Evolutionary conservation across 768 basidiomycete species (phyloP), one percentile per base, ranked within the genome.

Genomic region (Macrolepiota dolichaula): DNA sequence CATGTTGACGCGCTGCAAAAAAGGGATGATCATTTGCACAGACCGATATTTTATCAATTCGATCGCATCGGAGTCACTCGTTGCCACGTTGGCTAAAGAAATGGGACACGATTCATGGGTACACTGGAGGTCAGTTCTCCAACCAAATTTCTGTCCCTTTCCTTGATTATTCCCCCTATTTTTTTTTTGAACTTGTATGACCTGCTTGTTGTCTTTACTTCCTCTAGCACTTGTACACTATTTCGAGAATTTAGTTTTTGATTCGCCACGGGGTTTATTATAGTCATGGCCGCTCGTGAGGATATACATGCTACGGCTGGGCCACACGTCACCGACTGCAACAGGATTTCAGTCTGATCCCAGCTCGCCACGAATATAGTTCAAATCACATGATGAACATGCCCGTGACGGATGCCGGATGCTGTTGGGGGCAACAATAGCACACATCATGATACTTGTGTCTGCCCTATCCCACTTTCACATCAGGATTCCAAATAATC

Each of bases 1-100:
- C 57, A 89, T 91, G 88, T 78, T 91, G 25, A 85, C 84, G 2
- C 77, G 89, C 25, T 88, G 86, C 76, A 85, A 87, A 70, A 79
- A 72, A 55, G 82, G 81, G n/a, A 86, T 91, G 86, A 74, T 81
- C 44, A 85, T 91, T 58, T 81, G 81, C 64, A 78, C 85, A 9
- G 86, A 73, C 66, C 78, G 78, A 46, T 66, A 64, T n/a, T 91
- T 90, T 63, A 72, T 91, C 10, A 68, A 76, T 24, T 74, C 74
- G 1, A 60, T 62, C 35, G 77, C 73, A 44, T 62, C 66, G 1
- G 36, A 67, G 2, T 68, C 76, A 0, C 69, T 79, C 11, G 69
- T 79, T n/a, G 76, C 75, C 7, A 67, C 62, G 54, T 59, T 79
- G 40, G 73, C 71, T 15, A 65, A 51, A 15, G 57, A 44, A 13